A percentile compares a stretch with the other conserved stretches of the same genome.
These are phyloP conservation scores for Vitis hybrid DNA, from an alignment of 177 flowering plant species.

Conservation along the genomic window DNA sequence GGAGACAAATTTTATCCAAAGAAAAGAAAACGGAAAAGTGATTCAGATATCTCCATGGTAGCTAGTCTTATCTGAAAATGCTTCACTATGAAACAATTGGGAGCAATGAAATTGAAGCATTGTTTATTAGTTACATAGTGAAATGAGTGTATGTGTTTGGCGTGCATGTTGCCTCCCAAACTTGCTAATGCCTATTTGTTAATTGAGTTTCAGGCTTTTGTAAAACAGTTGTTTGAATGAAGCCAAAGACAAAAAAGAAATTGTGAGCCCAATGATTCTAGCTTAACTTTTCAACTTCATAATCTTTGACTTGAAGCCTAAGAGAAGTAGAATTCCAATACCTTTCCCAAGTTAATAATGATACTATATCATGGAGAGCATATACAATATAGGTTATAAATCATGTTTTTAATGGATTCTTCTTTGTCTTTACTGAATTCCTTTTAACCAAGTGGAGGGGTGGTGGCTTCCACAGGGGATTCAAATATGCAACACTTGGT, in stretches of 20 bases:
- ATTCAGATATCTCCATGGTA: no score
- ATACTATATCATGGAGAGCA: no score
- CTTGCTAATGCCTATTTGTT: slow-evolving; percentile 9
- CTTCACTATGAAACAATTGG: no score
- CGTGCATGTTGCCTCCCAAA: neutral
- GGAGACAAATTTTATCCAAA: no score
- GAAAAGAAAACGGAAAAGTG: no score
- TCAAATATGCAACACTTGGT: neutral
- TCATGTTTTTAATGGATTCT: neutral
- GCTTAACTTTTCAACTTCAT: slow-evolving; percentile 13
- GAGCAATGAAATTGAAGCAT: no score
- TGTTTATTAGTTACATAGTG: neutral
- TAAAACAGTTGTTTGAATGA: slow-evolving; percentile 6
- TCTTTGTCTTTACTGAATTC: slow-evolving; percentile 8
- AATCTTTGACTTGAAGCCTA: slow-evolving; percentile 33
- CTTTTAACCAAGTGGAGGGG: neutral
- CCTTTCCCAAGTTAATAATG: neutral
- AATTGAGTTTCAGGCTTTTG: slow-evolving; percentile 14
- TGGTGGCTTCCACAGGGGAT: neutral
- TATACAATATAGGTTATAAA: no score
- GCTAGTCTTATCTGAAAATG: no score
- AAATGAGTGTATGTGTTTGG: neutral
- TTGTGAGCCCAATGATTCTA: slow-evolving; percentile 19
- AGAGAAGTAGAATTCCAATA: slow-evolving; percentile 19
- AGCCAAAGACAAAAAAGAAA: slow-evolving; percentile 8